A percentile compares a stretch with the other conserved stretches of the same genome.
Conservation (phyloP, 1,284 basidiomycete genomes). For the Irpex sp. region DNA sequence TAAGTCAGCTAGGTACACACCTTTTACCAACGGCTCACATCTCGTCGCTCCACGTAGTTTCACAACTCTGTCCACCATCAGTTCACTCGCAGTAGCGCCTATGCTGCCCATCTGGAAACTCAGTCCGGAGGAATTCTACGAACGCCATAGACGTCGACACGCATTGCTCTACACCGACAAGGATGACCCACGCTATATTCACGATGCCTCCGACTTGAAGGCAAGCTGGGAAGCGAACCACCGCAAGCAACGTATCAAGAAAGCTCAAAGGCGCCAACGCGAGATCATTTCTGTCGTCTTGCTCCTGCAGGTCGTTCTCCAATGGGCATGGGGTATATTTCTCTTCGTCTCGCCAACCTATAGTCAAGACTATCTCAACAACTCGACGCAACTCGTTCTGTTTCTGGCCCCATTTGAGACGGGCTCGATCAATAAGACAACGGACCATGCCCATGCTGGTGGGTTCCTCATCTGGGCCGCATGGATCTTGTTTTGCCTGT, state of each 20-base stretch:
- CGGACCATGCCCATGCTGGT: neutral
- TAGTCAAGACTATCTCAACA: constrained; percentile 21
- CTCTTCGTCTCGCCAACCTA: constrained; percentile 24
- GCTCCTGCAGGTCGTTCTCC: constrained; percentile 26
- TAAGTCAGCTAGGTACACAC: constrained; percentile 9
- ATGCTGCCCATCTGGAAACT: constrained; percentile 25
- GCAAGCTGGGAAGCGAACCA: constrained; percentile 12
- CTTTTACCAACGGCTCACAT: neutral
- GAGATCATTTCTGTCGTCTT: constrained; percentile 23
- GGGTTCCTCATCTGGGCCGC: constrained; percentile 23
- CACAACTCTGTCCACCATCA: constrained; percentile 26
- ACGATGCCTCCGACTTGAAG: constrained; percentile 8
- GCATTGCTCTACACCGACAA: constrained; percentile 12
- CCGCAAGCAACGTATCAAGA: constrained; percentile 15
- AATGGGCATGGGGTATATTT: constrained; percentile 26
- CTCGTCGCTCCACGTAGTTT: constrained; percentile 14
- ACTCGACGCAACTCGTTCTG: constrained; percentile 19
- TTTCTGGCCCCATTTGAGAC: constrained; percentile 18
- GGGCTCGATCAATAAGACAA: constrained; percentile 14
- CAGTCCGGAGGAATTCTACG: constrained; percentile 19
- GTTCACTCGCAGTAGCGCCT: constrained; percentile 25
- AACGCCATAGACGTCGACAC: constrained; percentile 16
- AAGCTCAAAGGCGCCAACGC: constrained; percentile 19
- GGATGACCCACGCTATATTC: neutral
- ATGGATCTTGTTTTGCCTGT: constrained; percentile 25